phyloP scores from a whole-genome alignment of 805 yeast genomes.

The Pichia exigua region DNA sequence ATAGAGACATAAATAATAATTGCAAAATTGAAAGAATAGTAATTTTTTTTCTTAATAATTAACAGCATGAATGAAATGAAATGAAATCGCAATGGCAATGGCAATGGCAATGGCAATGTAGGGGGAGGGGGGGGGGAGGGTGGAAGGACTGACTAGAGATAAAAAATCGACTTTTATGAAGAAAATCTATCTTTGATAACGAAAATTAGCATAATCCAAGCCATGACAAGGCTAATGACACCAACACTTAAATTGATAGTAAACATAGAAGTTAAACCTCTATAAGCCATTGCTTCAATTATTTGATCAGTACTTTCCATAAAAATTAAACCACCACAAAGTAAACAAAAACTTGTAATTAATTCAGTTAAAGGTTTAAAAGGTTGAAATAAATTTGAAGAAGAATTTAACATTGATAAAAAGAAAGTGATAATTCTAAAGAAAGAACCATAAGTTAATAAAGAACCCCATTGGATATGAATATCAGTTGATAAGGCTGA shows the following conservation, averaged over 20 bases:
- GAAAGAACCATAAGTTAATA: constrained; percentile 74
- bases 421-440: constrained; percentile 63
- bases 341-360: constrained; percentile 64
- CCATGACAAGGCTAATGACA: constrained; percentile 67
- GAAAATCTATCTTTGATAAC: constrained; percentile 47
- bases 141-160: too few relatives aligned
- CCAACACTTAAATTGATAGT: constrained; percentile 85
- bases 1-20: too few relatives aligned
- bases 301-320: constrained; percentile 89
- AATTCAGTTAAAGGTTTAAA: constrained; percentile 83
- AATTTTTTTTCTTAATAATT: too few relatives aligned
- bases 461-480: constrained; percentile 89
- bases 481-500: constrained; percentile 67
- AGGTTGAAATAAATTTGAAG: constrained; percentile 29
- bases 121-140: too few relatives aligned
- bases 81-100: too few relatives aligned
- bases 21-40: too few relatives aligned
- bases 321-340: constrained; percentile 86
- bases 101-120: too few relatives aligned
- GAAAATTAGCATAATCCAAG: constrained; percentile 73
- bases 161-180: too few relatives aligned
- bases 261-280: constrained; percentile 85
- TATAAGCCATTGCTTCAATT: constrained; percentile 69
- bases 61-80: neutral
- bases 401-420: constrained; percentile 33